Base-by-base conservation (phyloP, 2,329 filamentous ascomycete species). In the Phyllachora maydis region DNA sequence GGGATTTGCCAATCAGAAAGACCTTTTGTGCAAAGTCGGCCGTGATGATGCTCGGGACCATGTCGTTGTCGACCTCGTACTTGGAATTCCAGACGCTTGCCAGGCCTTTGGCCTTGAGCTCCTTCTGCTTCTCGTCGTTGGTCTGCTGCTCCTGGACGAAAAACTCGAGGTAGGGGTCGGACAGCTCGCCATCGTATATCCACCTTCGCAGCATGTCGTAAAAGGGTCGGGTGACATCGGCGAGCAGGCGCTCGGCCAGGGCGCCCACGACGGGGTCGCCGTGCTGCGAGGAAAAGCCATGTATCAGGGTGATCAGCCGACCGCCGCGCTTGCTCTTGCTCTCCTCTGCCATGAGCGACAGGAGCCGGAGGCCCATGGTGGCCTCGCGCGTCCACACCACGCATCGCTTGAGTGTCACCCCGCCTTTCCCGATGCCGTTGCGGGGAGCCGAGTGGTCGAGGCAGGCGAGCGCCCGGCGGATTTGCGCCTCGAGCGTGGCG, bases 1-100 rank as follows among this genome's bases (percentile, higher is more conserved):
- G 61, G 4, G 83, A 92, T 46, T 98, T 98, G 27, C 88, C 88
- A 36, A 98, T 98, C 6, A 98, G 54, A 38, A 95, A 95, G 5
- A 98, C 79, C 41, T 93, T 93, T 35, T 88, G 79, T 0, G 88
- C 82, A 48, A 98, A 93, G 30, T 92, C 83, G 21, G 75, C 63
- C 0, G 81, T 90, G 35, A 93, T 82, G 39, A 95, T 95, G 19
- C 74, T 83, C 0, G 88, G 88, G 13, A 93, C 71, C 76, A 93
- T 88, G 22, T 65, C 61, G 28, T 76, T 63, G 35, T 78, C 72
- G 18, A 93, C 59, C 39, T 79, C 76, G 49, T 92, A 98, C 44
- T 95, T 95, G 47, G 92, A 82, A 45, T 95, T 83, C 88, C 88
- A 98, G 2, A 95, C 83, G 34, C 83, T 93, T 18, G 75, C 83